Evolutionary conservation across 495 filamentous ascomycete species (phyloP).

Genomic region (Xylaria acuta): DNA sequence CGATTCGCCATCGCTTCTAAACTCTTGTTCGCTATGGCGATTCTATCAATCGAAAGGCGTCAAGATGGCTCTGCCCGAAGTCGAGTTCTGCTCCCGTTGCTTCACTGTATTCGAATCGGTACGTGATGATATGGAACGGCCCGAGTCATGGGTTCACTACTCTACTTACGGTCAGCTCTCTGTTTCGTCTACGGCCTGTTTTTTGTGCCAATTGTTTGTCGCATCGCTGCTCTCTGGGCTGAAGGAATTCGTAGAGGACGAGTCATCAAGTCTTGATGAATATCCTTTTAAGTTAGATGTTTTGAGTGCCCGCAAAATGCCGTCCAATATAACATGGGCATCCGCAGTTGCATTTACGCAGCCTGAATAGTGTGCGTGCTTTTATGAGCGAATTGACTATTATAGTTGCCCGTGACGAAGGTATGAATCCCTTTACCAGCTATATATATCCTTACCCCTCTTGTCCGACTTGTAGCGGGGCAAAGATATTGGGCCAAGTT

Average conservation of each 20-base stretch:
- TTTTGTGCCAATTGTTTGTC: background rate
- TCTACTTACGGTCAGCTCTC: background rate
- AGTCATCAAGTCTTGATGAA: background rate
- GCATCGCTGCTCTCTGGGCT: background rate
- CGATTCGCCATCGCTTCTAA: background rate
- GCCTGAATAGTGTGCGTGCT: background rate
- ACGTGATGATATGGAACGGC: background rate
- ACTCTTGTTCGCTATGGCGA: background rate
- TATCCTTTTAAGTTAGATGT: background rate
- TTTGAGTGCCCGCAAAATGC: background rate
- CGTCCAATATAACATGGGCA: background rate
- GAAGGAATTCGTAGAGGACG: background rate
- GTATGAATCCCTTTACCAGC: background rate
- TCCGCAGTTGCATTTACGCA: background rate
- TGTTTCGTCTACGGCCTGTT: background rate
- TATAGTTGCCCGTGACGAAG: background rate
- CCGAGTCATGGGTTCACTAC: background rate
- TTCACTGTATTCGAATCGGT: background rate
- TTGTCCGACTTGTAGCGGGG: background rate
- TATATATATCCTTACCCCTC: background rate
- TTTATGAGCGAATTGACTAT: background rate
- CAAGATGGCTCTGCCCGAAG: background rate
- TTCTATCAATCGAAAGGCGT: background rate
- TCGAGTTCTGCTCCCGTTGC: background rate
- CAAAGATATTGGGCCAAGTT: background rate